phyloP scores from a whole-genome alignment of 148 eudicot species.

The Nepenthes mirabilis region DNA sequence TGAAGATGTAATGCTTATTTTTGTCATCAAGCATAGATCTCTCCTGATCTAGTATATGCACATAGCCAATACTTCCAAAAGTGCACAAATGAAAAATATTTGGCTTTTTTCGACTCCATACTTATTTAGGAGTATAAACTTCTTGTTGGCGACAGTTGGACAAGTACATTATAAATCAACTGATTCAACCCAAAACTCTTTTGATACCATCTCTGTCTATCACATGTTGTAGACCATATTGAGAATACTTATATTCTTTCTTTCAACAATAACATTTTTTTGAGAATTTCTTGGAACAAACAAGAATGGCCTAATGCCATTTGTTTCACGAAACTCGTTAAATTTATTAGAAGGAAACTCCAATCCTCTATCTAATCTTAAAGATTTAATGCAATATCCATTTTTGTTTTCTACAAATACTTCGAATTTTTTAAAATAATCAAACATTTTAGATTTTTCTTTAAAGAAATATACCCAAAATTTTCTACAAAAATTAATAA shows the following conservation, averaged over 20 bases:
- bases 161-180: not conserved
- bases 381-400: not conserved
- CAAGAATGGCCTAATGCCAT: not conserved
- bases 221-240: not conserved
- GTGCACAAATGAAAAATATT: not conserved
- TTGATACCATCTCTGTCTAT: not conserved
- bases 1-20: not conserved
- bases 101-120: not conserved
- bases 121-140: not conserved
- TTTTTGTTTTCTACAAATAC: not conserved
- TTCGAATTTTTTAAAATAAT: not conserved
- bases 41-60: not conserved
- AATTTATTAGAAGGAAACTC: not conserved
- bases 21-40: conserved; percentile 1
- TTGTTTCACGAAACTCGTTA: not conserved
- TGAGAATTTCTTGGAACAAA: not conserved
- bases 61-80: conserved; percentile 2
- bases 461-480: conserved; percentile 3
- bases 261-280: not conserved
- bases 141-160: not conserved
- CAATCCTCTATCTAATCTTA: not conserved
- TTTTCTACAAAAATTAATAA: not conserved
- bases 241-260: not conserved
- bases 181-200: not conserved
- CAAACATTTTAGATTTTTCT: not conserved